Evolutionary conservation across 495 filamentous ascomycete species (phyloP).

Genomic region (Penicillium ochrochloron): DNA sequence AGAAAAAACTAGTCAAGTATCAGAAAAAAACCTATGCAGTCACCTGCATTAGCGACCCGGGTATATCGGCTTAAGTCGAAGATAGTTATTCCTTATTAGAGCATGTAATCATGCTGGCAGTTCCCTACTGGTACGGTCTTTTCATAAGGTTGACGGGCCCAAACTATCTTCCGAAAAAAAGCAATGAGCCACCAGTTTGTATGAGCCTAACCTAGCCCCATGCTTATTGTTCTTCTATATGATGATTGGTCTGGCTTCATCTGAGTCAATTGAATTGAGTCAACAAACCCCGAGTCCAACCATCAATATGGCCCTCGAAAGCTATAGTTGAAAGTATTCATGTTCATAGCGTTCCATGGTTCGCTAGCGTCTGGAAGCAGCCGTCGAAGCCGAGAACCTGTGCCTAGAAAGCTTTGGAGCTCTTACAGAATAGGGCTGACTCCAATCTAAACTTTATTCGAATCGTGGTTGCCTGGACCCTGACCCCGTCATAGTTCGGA

Average conservation of each 20-base stretch:
- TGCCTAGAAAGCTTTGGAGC: background rate
- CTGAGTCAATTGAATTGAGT: background rate
- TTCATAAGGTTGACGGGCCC: background rate
- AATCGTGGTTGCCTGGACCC: conserved; percentile 5
- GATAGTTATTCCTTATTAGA: background rate
- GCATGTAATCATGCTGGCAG: background rate
- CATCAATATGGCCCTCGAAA: background rate
- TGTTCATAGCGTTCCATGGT: background rate
- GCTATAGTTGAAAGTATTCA: background rate
- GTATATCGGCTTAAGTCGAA: background rate
- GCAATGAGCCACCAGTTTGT: background rate
- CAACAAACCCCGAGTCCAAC: background rate
- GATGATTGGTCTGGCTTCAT: background rate
- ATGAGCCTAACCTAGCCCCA: background rate
- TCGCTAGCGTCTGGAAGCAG: background rate
- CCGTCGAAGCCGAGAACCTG: background rate
- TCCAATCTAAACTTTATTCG: background rate
- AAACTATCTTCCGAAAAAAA: background rate
- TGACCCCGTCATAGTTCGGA: background rate
- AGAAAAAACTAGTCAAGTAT: no score
- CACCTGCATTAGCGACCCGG: background rate
- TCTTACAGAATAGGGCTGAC: background rate
- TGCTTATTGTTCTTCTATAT: background rate
- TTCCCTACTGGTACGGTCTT: background rate
- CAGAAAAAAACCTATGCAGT: background rate